Percentiles rank a stretch among this genome's conserved stretches.
Conservation (phyloP, 768 basidiomycete species). For the Leccinellum rugosiceps region DNA sequence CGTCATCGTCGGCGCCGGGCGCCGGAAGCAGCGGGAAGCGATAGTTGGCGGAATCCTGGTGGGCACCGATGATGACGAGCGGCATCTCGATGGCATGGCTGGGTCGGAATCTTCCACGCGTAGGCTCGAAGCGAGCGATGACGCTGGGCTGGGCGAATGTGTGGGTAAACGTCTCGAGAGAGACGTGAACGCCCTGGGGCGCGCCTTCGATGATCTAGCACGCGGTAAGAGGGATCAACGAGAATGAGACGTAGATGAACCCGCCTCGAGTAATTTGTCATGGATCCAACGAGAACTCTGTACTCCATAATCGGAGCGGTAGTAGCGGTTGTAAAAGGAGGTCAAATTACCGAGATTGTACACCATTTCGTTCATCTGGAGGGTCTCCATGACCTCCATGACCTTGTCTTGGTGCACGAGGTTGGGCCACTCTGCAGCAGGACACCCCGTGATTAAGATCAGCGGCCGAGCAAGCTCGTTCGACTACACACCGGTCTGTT, state of each 20-base stretch:
- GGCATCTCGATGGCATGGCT: slow-evolving; percentile 17
- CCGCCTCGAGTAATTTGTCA: slow-evolving; percentile 16
- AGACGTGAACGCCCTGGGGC: slow-evolving; percentile 14
- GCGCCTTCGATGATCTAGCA: slow-evolving; percentile 11
- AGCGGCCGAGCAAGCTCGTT: neutral
- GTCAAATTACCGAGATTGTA: slow-evolving; percentile 35
- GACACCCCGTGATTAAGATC: neutral
- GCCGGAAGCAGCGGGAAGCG: slow-evolving; percentile 39
- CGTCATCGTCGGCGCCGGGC: slow-evolving; percentile 51
- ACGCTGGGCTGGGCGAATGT: slow-evolving; percentile 20
- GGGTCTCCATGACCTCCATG: neutral
- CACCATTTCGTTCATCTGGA: slow-evolving; percentile 31
- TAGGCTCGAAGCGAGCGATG: slow-evolving; percentile 28
- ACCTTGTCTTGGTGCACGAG: slow-evolving; percentile 14
- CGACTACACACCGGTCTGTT: neutral
- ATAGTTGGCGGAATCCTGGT: slow-evolving; percentile 44
- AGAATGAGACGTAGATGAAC: neutral
- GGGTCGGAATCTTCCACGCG: neutral
- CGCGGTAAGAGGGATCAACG: neutral
- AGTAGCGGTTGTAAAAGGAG: slow-evolving; percentile 35
- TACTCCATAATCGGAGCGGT: slow-evolving; percentile 33
- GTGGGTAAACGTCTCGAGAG: slow-evolving; percentile 22
- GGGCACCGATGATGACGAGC: slow-evolving; percentile 40
- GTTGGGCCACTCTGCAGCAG: slow-evolving; percentile 14
- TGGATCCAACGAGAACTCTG: slow-evolving; percentile 40